A percentile compares a stretch with the other conserved stretches of the same genome.
These are phyloP conservation scores for Saccharomyces hybrid DNA, from an alignment of 1,139 yeast species.

Conservation along the genomic window DNA sequence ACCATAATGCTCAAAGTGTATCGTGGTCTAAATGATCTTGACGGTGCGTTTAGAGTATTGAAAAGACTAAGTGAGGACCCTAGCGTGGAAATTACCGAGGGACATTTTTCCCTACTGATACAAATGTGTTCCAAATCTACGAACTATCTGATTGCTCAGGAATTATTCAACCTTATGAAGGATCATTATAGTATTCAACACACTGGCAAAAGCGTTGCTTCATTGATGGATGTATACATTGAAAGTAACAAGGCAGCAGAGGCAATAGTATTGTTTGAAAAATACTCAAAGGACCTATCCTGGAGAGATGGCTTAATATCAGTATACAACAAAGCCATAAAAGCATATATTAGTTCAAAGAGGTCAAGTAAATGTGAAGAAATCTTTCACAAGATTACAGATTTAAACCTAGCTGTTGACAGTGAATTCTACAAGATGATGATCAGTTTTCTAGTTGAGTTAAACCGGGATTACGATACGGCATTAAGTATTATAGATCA, in stretches of 20 bases:
- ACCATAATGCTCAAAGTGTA: constrained; percentile 38
- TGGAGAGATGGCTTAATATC: constrained; percentile 10
- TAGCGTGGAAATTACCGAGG: constrained; percentile 16
- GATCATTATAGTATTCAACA: constrained; percentile 28
- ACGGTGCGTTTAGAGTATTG: constrained; percentile 39
- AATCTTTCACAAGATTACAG: constrained; percentile 13
- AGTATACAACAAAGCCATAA: constrained; percentile 21
- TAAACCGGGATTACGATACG: constrained; percentile 16
- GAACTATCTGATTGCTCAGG: constrained; percentile 31
- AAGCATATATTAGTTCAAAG: constrained; percentile 16
- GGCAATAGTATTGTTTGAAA: constrained; percentile 18
- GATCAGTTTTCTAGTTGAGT: constrained; percentile 15
- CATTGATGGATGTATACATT: constrained; percentile 27
- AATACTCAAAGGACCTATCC: constrained; percentile 8
- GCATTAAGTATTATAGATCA: constrained; percentile 21
- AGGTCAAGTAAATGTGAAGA: constrained; percentile 15
- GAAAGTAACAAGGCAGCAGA: constrained; percentile 17
- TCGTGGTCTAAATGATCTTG: constrained; percentile 36
- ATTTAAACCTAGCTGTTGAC: constrained; percentile 10
- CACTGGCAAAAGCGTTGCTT: constrained; percentile 20
- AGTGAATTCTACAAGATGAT: constrained; percentile 21
- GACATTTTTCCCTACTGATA: constrained; percentile 30
- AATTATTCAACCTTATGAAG: constrained; percentile 28
- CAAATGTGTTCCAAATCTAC: constrained; percentile 30
- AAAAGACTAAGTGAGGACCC: constrained; percentile 29